Conservation (phyloP, 2,329 filamentous ascomycete species). For the Aspergillus ibericus region DNA sequence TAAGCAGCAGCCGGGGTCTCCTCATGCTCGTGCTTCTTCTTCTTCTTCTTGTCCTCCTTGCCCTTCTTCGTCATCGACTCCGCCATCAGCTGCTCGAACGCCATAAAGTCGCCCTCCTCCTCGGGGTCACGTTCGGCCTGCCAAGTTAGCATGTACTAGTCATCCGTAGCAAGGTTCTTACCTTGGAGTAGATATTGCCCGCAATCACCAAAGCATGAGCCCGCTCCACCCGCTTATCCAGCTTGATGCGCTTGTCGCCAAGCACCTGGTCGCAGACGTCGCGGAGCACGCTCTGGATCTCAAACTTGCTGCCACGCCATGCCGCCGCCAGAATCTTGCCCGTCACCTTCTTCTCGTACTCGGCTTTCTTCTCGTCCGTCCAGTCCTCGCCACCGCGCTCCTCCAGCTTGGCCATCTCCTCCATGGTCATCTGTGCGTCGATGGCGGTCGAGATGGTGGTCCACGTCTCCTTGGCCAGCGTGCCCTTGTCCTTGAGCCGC, state of each 20-base stretch:
- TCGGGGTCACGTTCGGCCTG: slow-evolving; percentile 87
- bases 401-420: slow-evolving; percentile 97
- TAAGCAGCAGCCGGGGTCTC: slow-evolving; percentile 13
- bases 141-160: slow-evolving; percentile 12
- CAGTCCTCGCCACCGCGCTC: slow-evolving; percentile 93
- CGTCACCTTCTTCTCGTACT: slow-evolving; percentile 93
- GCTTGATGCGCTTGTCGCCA: slow-evolving; percentile 72
- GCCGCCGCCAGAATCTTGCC: slow-evolving; percentile 97
- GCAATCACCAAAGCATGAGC: slow-evolving; percentile 86
- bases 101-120: slow-evolving; percentile 98
- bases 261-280: slow-evolving; percentile 92
- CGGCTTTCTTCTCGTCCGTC: slow-evolving; percentile 95
- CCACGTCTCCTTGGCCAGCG: slow-evolving; percentile 97
- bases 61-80: slow-evolving; percentile 96
- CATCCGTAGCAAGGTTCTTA: slow-evolving; percentile 40
- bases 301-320: slow-evolving; percentile 94
- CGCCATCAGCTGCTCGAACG: slow-evolving; percentile 95
- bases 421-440: slow-evolving; percentile 96
- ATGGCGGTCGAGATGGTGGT: slow-evolving; percentile 95
- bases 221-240: slow-evolving; percentile 84
- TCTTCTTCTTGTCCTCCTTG: slow-evolving; percentile 71
- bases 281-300: slow-evolving; percentile 92
- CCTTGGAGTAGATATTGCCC: slow-evolving; percentile 85
- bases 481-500: slow-evolving; percentile 93
- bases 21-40: slow-evolving; percentile 44